A percentile compares a stretch with the other conserved stretches of the same genome.
Conservation (phyloP, 2,329 filamentous ascomycete genomes). For the Alternaria viburni region DNA sequence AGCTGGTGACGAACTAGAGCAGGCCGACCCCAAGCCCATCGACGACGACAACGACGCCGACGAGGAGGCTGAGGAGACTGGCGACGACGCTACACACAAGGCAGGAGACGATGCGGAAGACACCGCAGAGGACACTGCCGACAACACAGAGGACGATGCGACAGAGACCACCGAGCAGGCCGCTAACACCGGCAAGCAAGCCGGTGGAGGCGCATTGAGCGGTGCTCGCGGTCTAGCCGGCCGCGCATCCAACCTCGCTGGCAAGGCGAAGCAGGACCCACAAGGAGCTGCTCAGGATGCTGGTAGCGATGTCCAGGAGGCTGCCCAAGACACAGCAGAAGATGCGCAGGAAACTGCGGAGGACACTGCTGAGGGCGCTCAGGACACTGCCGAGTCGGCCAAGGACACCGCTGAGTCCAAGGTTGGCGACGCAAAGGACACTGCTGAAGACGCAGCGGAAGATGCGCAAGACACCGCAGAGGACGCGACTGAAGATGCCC, state of each 20-base stretch:
- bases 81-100: conserved; percentile 52
- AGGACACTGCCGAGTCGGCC: conserved; percentile 35
- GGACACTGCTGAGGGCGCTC: conserved; percentile 42
- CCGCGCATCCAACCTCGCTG: conserved; percentile 55
- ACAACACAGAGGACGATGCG: conserved; percentile 51
- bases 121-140: conserved; percentile 38
- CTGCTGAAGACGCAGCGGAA: conserved; percentile 34
- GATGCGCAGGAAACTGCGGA: conserved; percentile 41
- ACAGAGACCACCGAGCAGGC: conserved; percentile 44
- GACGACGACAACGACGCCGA: conserved; percentile 48
- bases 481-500: conserved; percentile 38
- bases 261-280: conserved; percentile 51
- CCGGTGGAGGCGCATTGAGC: conserved; percentile 49
- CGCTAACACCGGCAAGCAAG: conserved; percentile 43
- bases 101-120: conserved; percentile 55
- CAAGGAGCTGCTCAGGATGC: conserved; percentile 47
- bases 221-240: conserved; percentile 56
- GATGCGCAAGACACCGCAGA: conserved; percentile 41
- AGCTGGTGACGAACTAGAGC: conserved; percentile 53
- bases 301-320: conserved; percentile 44
- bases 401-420: conserved; percentile 49
- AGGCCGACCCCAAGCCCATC: conserved; percentile 55
- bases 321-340: conserved; percentile 39
- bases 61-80: conserved; percentile 30
- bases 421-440: conserved; percentile 48